phyloP scores from a whole-genome alignment of 2,329 filamentous ascomycete genomes.

The Arachnopeziza araneosa region DNA sequence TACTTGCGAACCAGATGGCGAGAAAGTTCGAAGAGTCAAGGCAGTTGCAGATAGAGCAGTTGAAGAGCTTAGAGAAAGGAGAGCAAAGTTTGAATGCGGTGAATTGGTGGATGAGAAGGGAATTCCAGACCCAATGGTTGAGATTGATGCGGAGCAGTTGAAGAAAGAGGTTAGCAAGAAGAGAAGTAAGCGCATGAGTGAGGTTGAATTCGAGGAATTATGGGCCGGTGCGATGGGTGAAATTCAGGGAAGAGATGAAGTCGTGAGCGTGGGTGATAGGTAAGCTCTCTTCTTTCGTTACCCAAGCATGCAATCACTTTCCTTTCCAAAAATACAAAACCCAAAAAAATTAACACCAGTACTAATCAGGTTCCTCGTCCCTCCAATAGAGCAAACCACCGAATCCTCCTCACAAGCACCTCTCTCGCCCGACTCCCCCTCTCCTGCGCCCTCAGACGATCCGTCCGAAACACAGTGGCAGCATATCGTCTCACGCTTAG shows the following conservation, averaged over 20 bases:
- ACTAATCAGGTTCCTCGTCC: slow-evolving; percentile 84
- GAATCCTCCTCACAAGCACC: slow-evolving; percentile 74
- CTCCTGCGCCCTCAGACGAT: slow-evolving; percentile 73
- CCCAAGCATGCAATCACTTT: background rate
- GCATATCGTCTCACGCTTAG: slow-evolving; percentile 82
- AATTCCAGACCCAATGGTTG: slow-evolving; percentile 50
- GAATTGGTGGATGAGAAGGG: slow-evolving; percentile 60
- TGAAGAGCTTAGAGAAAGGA: slow-evolving; percentile 76
- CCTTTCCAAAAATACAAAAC: background rate
- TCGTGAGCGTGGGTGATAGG: slow-evolving; percentile 45
- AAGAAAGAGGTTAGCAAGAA: slow-evolving; percentile 72
- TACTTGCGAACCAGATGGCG: slow-evolving; percentile 90
- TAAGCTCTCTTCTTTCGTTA: slow-evolving; percentile 38
- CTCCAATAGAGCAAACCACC: slow-evolving; percentile 40
- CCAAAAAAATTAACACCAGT: slow-evolving; percentile 41
- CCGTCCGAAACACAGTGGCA: slow-evolving; percentile 73
- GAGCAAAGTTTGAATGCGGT: slow-evolving; percentile 88
- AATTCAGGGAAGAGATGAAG: slow-evolving; percentile 57
- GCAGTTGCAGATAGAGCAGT: slow-evolving; percentile 83
- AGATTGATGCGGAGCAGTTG: slow-evolving; percentile 63
- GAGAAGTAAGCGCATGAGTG: slow-evolving; percentile 75
- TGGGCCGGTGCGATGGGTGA: slow-evolving; percentile 71
- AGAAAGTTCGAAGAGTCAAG: slow-evolving; percentile 82
- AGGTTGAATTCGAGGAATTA: slow-evolving; percentile 87
- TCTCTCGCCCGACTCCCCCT: slow-evolving; percentile 90